These are phyloP conservation scores for Ogataea polymorpha DNA, from an alignment of 805 yeast genomes.

Conservation along the genomic window DNA sequence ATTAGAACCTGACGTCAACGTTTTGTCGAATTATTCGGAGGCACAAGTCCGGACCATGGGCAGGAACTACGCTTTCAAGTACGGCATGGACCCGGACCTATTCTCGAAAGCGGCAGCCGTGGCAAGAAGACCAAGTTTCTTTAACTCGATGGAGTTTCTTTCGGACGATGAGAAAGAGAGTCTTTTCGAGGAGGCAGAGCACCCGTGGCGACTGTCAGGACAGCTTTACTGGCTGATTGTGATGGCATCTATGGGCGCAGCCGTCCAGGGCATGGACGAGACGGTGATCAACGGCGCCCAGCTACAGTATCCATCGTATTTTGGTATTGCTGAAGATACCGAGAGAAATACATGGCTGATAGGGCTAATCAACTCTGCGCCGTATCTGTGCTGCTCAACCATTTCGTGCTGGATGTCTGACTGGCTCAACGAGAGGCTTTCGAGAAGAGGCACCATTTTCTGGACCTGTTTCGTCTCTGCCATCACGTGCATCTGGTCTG, in stretches of 20 bases:
- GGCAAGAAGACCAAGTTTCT: conserved; percentile 58
- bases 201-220: conserved; percentile 44
- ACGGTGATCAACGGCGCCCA: conserved; percentile 73
- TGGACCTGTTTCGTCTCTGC: conserved; percentile 60
- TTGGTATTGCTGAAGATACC: conserved; percentile 48
- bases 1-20: conserved; percentile 36
- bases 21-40: conserved; percentile 55
- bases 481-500: conserved; percentile 67
- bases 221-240: conserved; percentile 55
- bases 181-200: conserved; percentile 43
- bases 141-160: conserved; percentile 54
- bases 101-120: conserved; percentile 66
- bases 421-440: conserved; percentile 50
- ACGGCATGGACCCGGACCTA: conserved; percentile 53
- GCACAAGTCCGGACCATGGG: conserved; percentile 70
- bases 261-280: conserved; percentile 80
- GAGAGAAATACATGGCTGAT: conserved; percentile 52
- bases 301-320: conserved; percentile 52
- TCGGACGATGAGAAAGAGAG: conserved; percentile 52
- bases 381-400: conserved; percentile 60
- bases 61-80: conserved; percentile 56
- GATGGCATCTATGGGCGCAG: conserved; percentile 74
- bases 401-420: conserved; percentile 67
- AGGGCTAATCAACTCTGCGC: conserved; percentile 68
- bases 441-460: conserved; percentile 67